Conservation (phyloP, 495 filamentous ascomycete species). For the Penicillium cataractarum region DNA sequence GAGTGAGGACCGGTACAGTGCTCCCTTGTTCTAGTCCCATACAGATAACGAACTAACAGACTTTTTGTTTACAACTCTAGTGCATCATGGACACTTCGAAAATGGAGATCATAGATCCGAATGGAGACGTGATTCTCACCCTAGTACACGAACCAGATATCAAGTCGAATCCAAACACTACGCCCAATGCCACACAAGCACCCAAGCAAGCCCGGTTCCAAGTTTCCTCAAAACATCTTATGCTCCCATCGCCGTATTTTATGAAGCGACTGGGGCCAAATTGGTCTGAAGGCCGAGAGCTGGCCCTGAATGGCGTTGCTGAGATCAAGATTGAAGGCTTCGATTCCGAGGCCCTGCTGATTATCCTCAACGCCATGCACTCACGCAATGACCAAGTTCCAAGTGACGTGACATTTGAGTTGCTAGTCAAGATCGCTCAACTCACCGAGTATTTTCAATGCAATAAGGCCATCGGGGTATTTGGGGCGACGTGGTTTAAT, state of each 20-base stretch:
- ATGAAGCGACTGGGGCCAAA: not conserved
- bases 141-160: not conserved
- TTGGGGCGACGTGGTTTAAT: not conserved
- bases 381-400: not conserved
- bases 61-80: too few relatives aligned
- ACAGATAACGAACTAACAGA: not conserved
- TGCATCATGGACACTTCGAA: not conserved
- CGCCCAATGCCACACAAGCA: too few relatives aligned
- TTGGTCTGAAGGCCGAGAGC: not conserved
- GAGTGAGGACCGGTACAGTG: too few relatives aligned
- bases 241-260: not conserved
- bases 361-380: not conserved
- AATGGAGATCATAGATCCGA: not conserved
- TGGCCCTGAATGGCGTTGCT: not conserved
- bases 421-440: too few relatives aligned
- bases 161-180: not conserved
- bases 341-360: not conserved
- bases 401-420: not conserved
- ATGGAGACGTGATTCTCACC: not conserved
- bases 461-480: not conserved
- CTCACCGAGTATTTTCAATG: not conserved
- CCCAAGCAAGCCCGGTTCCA: not conserved
- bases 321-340: not conserved
- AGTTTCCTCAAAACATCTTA: not conserved
- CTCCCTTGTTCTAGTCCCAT: too few relatives aligned